phyloP scores from a whole-genome alignment of 2,329 filamentous ascomycete species.

The Xylaria arbuscula region DNA sequence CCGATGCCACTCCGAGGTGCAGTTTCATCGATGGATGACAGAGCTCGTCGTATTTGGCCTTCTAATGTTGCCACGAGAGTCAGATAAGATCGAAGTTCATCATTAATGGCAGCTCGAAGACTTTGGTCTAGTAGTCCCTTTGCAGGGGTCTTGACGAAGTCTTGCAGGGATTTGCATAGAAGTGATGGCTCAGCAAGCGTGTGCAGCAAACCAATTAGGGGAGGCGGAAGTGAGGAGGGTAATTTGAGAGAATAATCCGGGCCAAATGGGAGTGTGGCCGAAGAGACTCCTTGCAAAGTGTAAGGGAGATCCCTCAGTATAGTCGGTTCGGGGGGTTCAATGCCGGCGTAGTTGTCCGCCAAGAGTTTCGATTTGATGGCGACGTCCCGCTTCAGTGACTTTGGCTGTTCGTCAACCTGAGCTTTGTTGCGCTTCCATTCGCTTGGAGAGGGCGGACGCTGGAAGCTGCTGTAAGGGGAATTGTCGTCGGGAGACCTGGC shows the following conservation, averaged over 20 bases:
- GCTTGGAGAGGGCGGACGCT: slow-evolving; percentile 37
- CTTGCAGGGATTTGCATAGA: slow-evolving; percentile 83
- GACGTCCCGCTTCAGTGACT: slow-evolving; percentile 59
- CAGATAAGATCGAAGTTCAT: slow-evolving; percentile 88
- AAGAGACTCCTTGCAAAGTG: slow-evolving; percentile 91
- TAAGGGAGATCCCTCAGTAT: slow-evolving; percentile 87
- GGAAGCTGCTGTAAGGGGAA: slow-evolving; percentile 24
- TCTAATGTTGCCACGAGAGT: slow-evolving; percentile 92
- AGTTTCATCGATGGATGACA: slow-evolving; percentile 77
- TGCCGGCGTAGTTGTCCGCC: slow-evolving; percentile 66
- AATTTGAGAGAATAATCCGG: slow-evolving; percentile 77
- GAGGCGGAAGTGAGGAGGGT: slow-evolving; percentile 81
- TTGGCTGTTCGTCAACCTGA: slow-evolving; percentile 37
- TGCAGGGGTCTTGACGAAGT: slow-evolving; percentile 83
- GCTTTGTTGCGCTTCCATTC: slow-evolving; percentile 48
- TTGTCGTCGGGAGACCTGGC: slow-evolving; percentile 42
- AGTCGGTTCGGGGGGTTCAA: slow-evolving; percentile 71
- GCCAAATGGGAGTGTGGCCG: slow-evolving; percentile 82
- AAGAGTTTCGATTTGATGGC: slow-evolving; percentile 67
- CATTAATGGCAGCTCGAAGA: slow-evolving; percentile 84
- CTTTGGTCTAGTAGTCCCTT: slow-evolving; percentile 92
- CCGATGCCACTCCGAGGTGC: slow-evolving; percentile 77
- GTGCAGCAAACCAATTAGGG: slow-evolving; percentile 87
- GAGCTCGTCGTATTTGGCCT: slow-evolving; percentile 85
- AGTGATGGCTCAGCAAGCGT: slow-evolving; percentile 92